A percentile compares a stretch with the other conserved stretches of the same genome.
phyloP scores from a whole-genome alignment of 148 eudicot genomes.

The Suaeda aralocaspica region DNA sequence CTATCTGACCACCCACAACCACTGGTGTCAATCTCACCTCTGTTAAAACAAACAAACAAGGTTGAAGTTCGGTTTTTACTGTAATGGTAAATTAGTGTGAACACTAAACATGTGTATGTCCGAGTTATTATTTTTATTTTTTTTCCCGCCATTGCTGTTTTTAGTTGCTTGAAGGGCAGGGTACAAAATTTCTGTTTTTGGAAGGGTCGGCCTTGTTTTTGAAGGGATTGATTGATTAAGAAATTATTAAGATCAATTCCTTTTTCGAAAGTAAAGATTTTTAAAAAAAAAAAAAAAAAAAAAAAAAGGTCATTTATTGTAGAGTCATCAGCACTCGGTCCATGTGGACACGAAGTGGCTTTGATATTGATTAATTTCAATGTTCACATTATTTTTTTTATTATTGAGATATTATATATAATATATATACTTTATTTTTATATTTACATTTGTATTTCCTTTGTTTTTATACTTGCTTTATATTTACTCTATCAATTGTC shows the following conservation, averaged over 20 bases:
- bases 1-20: background rate
- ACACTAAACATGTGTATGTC: slow-evolving; percentile 18
- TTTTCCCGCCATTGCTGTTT: slow-evolving; percentile 14
- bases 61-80: too few species aligned
- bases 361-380: slow-evolving; percentile 21
- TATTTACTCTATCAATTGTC: background rate
- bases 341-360: slow-evolving; percentile 78
- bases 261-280: slow-evolving; percentile 16
- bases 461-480: background rate
- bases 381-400: background rate
- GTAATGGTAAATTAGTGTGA: slow-evolving; percentile 32
- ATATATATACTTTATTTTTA: background rate
- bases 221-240: slow-evolving; percentile 31
- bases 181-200: slow-evolving; percentile 19
- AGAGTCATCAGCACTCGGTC: slow-evolving; percentile 59
- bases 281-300: background rate
- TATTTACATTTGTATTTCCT: background rate
- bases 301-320: background rate
- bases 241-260: slow-evolving; percentile 30
- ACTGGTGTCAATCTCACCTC: slow-evolving; percentile 2
- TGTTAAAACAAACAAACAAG: too few species aligned
- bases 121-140: slow-evolving; percentile 15
- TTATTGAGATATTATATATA: background rate
- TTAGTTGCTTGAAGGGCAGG: slow-evolving; percentile 25
- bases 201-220: slow-evolving; percentile 31